Evolutionary conservation across 2,329 filamentous ascomycete species (phyloP), one percentile per base, ranked within the genome.

Genomic region (Didymella keratinophila): DNA sequence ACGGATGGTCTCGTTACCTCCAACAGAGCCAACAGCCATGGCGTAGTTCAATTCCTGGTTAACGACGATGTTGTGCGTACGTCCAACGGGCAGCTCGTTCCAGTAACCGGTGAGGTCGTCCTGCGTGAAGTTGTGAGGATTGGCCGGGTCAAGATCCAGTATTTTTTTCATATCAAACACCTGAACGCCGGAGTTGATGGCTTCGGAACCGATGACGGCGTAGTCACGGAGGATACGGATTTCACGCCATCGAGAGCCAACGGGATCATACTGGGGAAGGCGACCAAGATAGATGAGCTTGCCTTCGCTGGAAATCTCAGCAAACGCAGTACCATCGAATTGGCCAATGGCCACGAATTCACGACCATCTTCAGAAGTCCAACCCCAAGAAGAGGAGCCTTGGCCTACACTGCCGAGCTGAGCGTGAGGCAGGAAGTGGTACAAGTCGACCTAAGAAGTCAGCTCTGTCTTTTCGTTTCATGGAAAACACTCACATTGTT

Each of bases 151-250:
- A 4, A 73, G 55, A 12, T 65, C 61, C 5, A 72, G 62, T 23
- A 74, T 42, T 56, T 81, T 86, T 61, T 76, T 80, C 81, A 87
- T 80, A 71, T 87, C 85, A 64, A 88, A 88, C 71, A 87, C 78
- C 68, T 87, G 85, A 37, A 88, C 78, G 30, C 82, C 82, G 69
- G 86, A 83, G 61, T 79, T 70, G 66, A 54, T 67, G 2, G 70
- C 71, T 25, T 74, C 70, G 4, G 61, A 66, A 2, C 77, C 78
- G 50, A 80, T 77, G 49, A 78, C 63, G 34, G 70, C 71, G 53
- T 75, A 77, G 52, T 78, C 70, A 28, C 73, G 72, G 55, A 75
- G 70, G 8, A 72, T 67, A 18, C 77, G 72, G 56, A 84, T 84
- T 65, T 84, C 82, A 47, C 82, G 75, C 82, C 83, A 84, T 39